phyloP scores from a whole-genome alignment of 768 basidiomycete species.

The Porpolomopsis calyptriformis region DNA sequence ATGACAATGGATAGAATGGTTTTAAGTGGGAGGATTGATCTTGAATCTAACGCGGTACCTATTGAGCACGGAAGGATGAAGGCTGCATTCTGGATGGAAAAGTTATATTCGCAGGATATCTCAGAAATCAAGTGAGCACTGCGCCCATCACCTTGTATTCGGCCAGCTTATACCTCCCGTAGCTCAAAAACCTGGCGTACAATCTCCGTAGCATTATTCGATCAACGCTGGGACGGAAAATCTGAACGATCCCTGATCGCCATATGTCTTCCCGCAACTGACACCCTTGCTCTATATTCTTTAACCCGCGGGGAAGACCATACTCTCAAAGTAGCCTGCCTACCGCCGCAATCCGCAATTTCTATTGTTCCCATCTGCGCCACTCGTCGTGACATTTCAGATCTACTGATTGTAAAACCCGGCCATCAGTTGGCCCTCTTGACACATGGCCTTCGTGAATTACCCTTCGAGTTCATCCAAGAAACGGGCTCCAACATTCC shows the following conservation, averaged over 20 bases:
- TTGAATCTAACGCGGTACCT: constrained; percentile 28
- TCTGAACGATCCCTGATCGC: constrained; percentile 42
- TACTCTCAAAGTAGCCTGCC: constrained; percentile 29
- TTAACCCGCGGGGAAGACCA: constrained; percentile 35
- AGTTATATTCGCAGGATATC: constrained; percentile 39
- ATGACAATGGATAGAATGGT: constrained; percentile 61
- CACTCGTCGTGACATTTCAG: constrained; percentile 53
- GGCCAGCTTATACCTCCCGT: constrained; percentile 5
- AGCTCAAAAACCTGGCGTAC: constrained; percentile 34
- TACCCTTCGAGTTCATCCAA: constrained; percentile 27
- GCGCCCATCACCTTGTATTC: constrained; percentile 3
- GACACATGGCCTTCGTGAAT: constrained; percentile 45
- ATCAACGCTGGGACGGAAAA: constrained; percentile 51
- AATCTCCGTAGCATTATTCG: constrained; percentile 53
- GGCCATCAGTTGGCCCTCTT: constrained; percentile 44
- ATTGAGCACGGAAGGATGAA: constrained; percentile 58
- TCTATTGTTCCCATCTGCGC: constrained; percentile 50
- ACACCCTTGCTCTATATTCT: constrained; percentile 36
- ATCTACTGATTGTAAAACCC: constrained; percentile 57
- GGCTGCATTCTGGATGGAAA: constrained; percentile 66
- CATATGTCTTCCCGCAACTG: constrained; percentile 40
- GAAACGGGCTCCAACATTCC: constrained; percentile 9
- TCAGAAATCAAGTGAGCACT: constrained; percentile 39
- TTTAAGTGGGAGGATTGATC: constrained; percentile 39
- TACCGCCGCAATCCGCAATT: constrained; percentile 31